Conservation (phyloP, 441 rosid species). For the Adansonia rubrostipa region DNA sequence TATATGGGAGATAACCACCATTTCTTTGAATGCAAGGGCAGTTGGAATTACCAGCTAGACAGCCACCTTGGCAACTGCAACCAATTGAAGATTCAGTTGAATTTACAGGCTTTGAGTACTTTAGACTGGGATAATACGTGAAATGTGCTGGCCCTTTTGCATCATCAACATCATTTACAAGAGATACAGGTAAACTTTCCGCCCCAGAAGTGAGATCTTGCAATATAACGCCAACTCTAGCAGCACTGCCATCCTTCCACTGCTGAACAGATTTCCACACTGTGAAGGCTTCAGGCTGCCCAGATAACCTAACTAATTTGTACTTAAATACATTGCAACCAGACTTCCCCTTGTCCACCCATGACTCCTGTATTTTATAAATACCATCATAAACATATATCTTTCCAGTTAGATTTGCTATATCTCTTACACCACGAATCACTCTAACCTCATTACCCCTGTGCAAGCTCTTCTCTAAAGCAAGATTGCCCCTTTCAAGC, state of each 20-base stretch:
- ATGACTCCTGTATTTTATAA: conserved; percentile 70
- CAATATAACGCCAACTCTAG: conserved; percentile 49
- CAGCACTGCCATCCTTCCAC: conserved; percentile 64
- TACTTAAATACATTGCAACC: conserved; percentile 84
- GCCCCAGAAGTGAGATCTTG: conserved; percentile 57
- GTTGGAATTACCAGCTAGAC: conserved; percentile 41
- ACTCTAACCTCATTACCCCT: conserved; percentile 81
- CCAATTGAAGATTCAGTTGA: conserved; percentile 32
- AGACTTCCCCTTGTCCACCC: conserved; percentile 85
- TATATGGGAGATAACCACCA: conserved; percentile 55
- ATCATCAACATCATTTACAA: conserved; percentile 53
- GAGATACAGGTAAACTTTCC: conserved; percentile 52
- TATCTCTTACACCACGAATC: conserved; percentile 74
- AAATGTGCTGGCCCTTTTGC: conserved; percentile 57
- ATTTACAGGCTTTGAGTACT: conserved; percentile 31
- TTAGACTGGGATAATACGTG: conserved; percentile 38
- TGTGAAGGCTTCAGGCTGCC: conserved; percentile 48
- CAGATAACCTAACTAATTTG: conserved; percentile 65
- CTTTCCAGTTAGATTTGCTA: conserved; percentile 41
- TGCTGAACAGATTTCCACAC: conserved; percentile 82
- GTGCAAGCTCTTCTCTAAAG: conserved; percentile 77
- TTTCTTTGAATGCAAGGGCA: conserved; percentile 57
- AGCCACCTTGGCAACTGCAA: conserved; percentile 45
- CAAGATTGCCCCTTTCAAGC: conserved; percentile 94
- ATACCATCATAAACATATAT: conserved; percentile 90